Evolutionary conservation across 331 rosid genomes (phyloP).

Genomic region (Malus hybrid): DNA sequence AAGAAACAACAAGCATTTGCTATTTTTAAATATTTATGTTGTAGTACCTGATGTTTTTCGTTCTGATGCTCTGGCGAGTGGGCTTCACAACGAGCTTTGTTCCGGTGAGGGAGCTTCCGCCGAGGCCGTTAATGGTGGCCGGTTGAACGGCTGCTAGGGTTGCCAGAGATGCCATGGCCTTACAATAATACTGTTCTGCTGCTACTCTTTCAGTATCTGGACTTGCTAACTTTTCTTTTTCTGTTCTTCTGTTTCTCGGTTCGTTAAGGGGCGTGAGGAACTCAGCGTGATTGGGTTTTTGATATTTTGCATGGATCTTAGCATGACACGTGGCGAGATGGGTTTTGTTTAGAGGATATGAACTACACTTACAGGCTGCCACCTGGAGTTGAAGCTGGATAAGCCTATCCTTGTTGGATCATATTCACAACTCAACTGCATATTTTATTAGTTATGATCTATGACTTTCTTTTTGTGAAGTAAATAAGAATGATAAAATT

Average conservation of each 20-base stretch:
- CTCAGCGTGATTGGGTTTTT: conserved; percentile 12
- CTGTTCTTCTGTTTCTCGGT: not conserved
- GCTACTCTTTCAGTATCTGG: not conserved
- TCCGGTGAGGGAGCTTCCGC: conserved; percentile 76
- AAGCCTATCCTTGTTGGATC: conserved; percentile 43
- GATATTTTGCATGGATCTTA: conserved; percentile 35
- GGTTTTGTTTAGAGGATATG: conserved; percentile 22
- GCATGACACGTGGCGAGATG: conserved; percentile 51
- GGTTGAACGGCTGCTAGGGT: conserved; percentile 70
- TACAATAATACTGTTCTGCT: not conserved
- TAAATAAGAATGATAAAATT: too few relatives aligned
- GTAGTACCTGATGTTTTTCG: conserved; percentile 54
- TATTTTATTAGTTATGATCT: too few relatives aligned
- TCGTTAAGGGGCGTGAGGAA: not conserved
- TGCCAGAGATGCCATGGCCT: conserved; percentile 76
- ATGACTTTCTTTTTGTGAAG: too few relatives aligned
- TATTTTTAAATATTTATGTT: too few relatives aligned
- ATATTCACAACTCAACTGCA: too few relatives aligned
- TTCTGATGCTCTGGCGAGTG: conserved; percentile 48
- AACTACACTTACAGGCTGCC: conserved; percentile 31
- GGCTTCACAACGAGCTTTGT: conserved; percentile 69
- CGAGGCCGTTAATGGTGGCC: conserved; percentile 58
- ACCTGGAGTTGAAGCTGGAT: conserved; percentile 43
- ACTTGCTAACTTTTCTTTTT: not conserved
- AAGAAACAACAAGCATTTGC: too few relatives aligned